Percentiles rank a stretch among this genome's conserved stretches.
Evolutionary conservation across 2,329 filamentous ascomycete genomes (phyloP).

Genomic region (Colletotrichum coccodes): DNA sequence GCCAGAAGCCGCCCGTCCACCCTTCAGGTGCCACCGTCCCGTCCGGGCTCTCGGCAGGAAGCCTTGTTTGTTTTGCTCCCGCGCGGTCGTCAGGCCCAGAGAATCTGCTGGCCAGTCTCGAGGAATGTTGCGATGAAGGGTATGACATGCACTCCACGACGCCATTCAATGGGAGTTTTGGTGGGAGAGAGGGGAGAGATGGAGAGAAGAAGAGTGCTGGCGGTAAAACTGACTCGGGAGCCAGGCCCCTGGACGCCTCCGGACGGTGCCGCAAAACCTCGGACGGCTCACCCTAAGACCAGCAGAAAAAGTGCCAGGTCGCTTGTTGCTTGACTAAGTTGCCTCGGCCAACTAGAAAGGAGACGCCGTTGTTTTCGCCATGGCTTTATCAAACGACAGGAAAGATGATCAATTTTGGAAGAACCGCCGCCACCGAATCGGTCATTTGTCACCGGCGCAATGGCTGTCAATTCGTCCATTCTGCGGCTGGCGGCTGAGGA

Average conservation of each 20-base stretch:
- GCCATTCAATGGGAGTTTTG: not conserved
- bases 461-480: conserved; percentile 9
- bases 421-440: conserved; percentile 5
- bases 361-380: conserved; percentile 22
- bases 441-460: conserved; percentile 8
- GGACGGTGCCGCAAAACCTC: conserved; percentile 32
- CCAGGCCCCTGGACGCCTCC: conserved; percentile 28
- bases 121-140: conserved; percentile 13
- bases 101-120: not conserved
- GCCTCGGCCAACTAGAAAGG: conserved; percentile 4
- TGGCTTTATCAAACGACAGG: conserved; percentile 5
- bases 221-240: conserved; percentile 28
- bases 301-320: conserved; percentile 21
- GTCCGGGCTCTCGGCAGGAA: conserved; percentile 16
- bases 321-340: conserved; percentile 18
- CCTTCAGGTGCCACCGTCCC: conserved; percentile 19
- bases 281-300: conserved; percentile 28
- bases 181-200: not conserved
- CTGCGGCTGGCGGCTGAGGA: conserved; percentile 11
- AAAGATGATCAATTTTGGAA: conserved; percentile 1
- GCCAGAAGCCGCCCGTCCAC: conserved; percentile 22
- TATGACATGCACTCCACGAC: not conserved
- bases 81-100: not conserved
- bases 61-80: conserved; percentile 15
- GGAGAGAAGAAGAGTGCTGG: not conserved